Evolutionary conservation across 257 asterid species (phyloP), one percentile per base, ranked within the genome.

Genomic region (Forsythia viridissima): DNA sequence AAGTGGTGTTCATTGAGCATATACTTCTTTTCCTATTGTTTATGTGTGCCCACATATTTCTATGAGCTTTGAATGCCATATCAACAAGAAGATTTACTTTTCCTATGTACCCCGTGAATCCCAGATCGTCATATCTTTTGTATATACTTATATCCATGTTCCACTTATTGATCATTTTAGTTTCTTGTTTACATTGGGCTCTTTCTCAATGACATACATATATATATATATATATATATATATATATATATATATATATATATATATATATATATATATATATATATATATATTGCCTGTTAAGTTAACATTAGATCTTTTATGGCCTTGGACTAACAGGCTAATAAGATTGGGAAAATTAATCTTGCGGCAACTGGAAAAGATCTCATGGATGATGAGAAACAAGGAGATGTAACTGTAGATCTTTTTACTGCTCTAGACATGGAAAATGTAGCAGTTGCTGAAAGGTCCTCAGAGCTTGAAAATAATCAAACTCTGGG

Each of bases 301-400:
- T 63, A 11, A 63, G 18, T 63, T 30, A 57, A 63, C 70, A 61
- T 30, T 63, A 11, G 70, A 63, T 79, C 51, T 76, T 51, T 63
- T 77, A 73, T 76, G 73, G 42, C 74, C 72, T 81, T 79, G 71
- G 57, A 82, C 46, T 74, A 80, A 69, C 91, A 96, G 98, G 99
- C 99, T 68, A 92, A 87, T 84, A 93, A 87, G 86, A 96, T 96
- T 88, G 98, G 99, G 78, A 93, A 90, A 87, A 96, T 96, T 76
- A 96, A 96, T 90, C 97, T 96, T 81, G 99, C 99, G 87, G 99
- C 99, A 80, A 96, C 95, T 73, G 99, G 99, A 57, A 96, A 96
- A 90, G 99, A 96, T 89, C 98, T 96, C 81, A 96, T 96, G 99
- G 99, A 96, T 79, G 99, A 93, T 24, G 98, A 96, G 80, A 93